Percentiles rank a stretch among this genome's conserved stretches.
Evolutionary conservation across 2,329 filamentous ascomycete genomes (phyloP).

Genomic region (Botrytis cinerea): DNA sequence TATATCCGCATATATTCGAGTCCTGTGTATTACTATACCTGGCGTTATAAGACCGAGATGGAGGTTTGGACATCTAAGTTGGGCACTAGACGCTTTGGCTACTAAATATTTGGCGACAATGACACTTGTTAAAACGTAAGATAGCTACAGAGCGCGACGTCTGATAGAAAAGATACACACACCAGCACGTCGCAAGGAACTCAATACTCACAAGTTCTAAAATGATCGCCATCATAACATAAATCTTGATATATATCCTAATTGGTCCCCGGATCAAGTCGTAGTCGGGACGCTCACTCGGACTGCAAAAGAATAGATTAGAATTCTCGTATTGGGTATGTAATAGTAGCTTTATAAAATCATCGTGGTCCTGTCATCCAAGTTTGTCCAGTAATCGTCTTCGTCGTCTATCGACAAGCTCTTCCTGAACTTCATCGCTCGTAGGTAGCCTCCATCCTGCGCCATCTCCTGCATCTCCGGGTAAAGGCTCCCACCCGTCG

Average conservation of each 20-base stretch:
- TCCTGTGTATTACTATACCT: neutral
- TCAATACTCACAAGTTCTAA: neutral
- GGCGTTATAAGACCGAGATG: neutral
- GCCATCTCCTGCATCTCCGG: slow-evolving; percentile 84
- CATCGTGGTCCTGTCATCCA: slow-evolving; percentile 30
- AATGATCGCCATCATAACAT: neutral
- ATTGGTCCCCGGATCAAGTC: neutral
- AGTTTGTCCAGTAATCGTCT: slow-evolving; percentile 79
- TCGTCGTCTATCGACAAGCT: slow-evolving; percentile 83
- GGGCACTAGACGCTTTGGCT: neutral
- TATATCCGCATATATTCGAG: neutral
- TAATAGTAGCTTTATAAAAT: neutral
- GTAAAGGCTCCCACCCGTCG: slow-evolving; percentile 79
- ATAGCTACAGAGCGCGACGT: neutral
- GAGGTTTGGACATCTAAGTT: neutral
- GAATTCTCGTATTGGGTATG: slow-evolving; percentile 2
- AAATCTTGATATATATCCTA: neutral
- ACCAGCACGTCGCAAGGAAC: neutral
- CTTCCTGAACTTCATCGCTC: slow-evolving; percentile 89
- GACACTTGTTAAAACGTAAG: neutral
- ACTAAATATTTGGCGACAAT: slow-evolving; percentile 1
- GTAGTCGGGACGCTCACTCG: neutral
- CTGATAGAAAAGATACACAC: neutral
- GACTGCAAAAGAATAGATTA: neutral
- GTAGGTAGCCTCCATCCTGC: slow-evolving; percentile 80